Percentiles rank a stretch among this genome's conserved stretches.
Evolutionary conservation across 1,284 basidiomycete genomes (phyloP).

Genomic region (Exsudoporus floridanus): DNA sequence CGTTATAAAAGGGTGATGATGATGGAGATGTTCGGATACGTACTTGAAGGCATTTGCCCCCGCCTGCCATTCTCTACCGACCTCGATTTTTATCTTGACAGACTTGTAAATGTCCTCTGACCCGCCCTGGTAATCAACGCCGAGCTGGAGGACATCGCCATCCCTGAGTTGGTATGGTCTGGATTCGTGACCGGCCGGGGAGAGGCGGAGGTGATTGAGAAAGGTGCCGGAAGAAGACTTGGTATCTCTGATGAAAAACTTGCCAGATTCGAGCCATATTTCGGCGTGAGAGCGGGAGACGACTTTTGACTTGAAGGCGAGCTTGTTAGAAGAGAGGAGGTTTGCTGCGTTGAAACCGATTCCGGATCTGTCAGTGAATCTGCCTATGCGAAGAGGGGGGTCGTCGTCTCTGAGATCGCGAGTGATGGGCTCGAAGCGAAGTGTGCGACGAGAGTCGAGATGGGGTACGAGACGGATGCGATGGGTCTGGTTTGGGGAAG

Average conservation of each 20-base stretch:
- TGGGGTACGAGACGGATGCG: slow-evolving; percentile 90
- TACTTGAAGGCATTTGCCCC: slow-evolving; percentile 94
- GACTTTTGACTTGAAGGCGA: slow-evolving; percentile 96
- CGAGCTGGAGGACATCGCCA: slow-evolving; percentile 93
- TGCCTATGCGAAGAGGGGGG: slow-evolving; percentile 79
- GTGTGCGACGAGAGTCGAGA: slow-evolving; percentile 85
- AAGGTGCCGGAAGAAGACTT: slow-evolving; percentile 93
- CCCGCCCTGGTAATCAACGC: slow-evolving; percentile 98
- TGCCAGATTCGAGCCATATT: slow-evolving; percentile 72
- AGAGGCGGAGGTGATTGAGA: slow-evolving; percentile 91
- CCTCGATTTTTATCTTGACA: slow-evolving; percentile 94
- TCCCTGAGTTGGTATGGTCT: slow-evolving; percentile 83
- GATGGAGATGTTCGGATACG: slow-evolving; percentile 34
- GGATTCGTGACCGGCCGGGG: slow-evolving; percentile 80
- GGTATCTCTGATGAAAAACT: slow-evolving; percentile 91
- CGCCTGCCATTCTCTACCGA: slow-evolving; percentile 88
- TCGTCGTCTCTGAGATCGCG: slow-evolving; percentile 76
- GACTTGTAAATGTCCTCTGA: slow-evolving; percentile 97
- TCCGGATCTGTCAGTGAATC: slow-evolving; percentile 86
- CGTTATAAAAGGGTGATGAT: slow-evolving; percentile 1
- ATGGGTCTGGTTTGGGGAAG: slow-evolving; percentile 35
- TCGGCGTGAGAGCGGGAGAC: slow-evolving; percentile 94
- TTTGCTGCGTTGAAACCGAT: slow-evolving; percentile 66
- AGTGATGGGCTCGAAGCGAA: slow-evolving; percentile 91
- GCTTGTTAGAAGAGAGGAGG: slow-evolving; percentile 73